A percentile compares a stretch with the other conserved stretches of the same genome.
These are phyloP conservation scores for Stropharia rugosoannulata DNA, from an alignment of 768 basidiomycete genomes.

Conservation along the genomic window DNA sequence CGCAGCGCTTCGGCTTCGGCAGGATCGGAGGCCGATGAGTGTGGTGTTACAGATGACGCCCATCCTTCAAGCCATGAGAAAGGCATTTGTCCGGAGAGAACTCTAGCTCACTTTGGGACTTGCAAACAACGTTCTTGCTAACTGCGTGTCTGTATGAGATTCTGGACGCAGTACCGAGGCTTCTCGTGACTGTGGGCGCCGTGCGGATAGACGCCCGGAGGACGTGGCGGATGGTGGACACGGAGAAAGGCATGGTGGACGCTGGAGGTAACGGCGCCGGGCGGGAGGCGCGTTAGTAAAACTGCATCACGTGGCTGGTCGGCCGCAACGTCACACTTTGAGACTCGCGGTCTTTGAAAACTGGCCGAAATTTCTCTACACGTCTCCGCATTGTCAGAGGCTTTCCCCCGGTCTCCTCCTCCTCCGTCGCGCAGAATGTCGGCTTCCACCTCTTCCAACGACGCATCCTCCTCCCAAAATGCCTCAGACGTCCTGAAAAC, in stretches of 20 bases:
- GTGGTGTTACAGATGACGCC: constrained; percentile 78
- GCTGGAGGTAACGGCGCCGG: not conserved
- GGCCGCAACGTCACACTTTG: constrained; percentile 5
- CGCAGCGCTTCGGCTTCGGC: constrained; percentile 77
- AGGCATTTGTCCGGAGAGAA: not conserved
- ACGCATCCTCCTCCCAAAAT: constrained; percentile 44
- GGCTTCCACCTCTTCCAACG: constrained; percentile 21
- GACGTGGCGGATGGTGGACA: not conserved
- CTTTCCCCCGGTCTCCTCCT: constrained; percentile 15
- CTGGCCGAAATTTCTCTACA: constrained; percentile 19
- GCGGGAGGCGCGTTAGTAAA: not conserved
- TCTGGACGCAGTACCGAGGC: not conserved
- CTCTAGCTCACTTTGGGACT: not conserved
- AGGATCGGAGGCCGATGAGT: constrained; percentile 82
- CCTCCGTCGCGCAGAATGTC: constrained; percentile 26
- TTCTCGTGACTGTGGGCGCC: not conserved
- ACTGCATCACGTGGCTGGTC: constrained; percentile 21
- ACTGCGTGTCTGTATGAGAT: constrained; percentile 12
- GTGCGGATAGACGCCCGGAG: not conserved
- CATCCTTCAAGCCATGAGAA: constrained; percentile 47
- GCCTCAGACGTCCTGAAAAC: constrained; percentile 44
- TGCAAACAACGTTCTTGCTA: not conserved
- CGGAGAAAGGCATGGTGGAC: not conserved
- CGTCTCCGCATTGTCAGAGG: constrained; percentile 14
- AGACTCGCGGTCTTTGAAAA: constrained; percentile 24